These are phyloP conservation scores for Fomes fomentarius DNA, from an alignment of 1,284 basidiomycete genomes.

Conservation along the genomic window DNA sequence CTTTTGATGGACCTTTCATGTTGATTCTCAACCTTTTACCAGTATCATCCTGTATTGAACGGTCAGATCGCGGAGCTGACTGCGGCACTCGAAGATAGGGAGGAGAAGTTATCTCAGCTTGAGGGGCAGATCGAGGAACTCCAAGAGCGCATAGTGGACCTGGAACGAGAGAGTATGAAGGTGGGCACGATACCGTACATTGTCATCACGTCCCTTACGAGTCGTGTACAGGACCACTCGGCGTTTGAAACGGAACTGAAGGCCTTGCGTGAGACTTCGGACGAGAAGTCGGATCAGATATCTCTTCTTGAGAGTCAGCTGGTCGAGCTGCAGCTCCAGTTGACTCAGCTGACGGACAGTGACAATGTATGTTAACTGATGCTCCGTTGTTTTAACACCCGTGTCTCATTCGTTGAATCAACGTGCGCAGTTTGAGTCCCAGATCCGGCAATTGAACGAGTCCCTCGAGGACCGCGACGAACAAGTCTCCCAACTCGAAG, in stretches of 20 bases:
- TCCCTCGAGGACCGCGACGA: conserved; percentile 19
- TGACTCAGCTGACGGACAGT: conserved; percentile 14
- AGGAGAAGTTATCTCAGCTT: conserved; percentile 16
- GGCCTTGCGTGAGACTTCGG: conserved; percentile 6
- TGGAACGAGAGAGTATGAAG: conserved; percentile 10
- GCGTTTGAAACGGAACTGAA: conserved; percentile 9
- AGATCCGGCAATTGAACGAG: conserved; percentile 9
- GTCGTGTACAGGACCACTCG: conserved; percentile 1
- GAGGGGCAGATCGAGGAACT: conserved; percentile 17
- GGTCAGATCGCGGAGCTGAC: conserved; percentile 20
- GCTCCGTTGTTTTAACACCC: neutral
- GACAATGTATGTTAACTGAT: conserved; percentile 16
- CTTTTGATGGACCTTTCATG: neutral
- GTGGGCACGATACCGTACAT: no score
- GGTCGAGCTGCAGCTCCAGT: conserved; percentile 20
- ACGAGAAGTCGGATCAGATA: conserved; percentile 21
- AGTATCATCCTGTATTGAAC: neutral
- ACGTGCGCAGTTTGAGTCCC: conserved; percentile 9
- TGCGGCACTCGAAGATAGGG: conserved; percentile 23
- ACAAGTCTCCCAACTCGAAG: conserved; percentile 20
- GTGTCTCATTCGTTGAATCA: conserved; percentile 10
- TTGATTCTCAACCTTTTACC: neutral
- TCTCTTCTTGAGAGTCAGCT: conserved; percentile 19
- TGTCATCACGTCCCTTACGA: neutral
- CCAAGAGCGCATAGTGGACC: conserved; percentile 5